Evolutionary conservation across 2,329 filamentous ascomycete genomes (phyloP).

Genomic region (Cladosporium halotolerans): DNA sequence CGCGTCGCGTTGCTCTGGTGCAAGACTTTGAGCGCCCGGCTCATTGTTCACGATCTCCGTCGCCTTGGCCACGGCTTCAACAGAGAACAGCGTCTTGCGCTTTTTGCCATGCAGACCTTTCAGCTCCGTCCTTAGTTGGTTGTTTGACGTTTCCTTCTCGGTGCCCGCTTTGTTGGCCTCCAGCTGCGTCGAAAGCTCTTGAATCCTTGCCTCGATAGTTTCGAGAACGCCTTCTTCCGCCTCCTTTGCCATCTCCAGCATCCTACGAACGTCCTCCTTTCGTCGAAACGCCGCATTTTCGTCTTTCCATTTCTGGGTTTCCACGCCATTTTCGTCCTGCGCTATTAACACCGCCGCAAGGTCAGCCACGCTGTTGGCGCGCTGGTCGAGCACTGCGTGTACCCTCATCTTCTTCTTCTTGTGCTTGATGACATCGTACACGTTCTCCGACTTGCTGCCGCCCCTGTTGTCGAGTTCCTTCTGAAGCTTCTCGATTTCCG

Average conservation of each 20-base stretch:
- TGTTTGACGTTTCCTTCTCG: conserved; percentile 7
- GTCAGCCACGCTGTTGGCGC: conserved; percentile 57
- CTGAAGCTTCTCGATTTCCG: conserved; percentile 37
- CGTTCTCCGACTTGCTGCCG: conserved; percentile 27
- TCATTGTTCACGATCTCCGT: background rate
- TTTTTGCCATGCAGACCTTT: conserved; percentile 1
- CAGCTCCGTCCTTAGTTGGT: conserved; percentile 9
- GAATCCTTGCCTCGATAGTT: conserved; percentile 15
- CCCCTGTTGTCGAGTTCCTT: conserved; percentile 30
- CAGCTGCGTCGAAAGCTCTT: conserved; percentile 8
- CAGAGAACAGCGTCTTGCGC: conserved; percentile 18
- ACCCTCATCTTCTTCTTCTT: conserved; percentile 44
- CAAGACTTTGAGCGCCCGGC: background rate
- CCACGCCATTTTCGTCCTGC: conserved; percentile 36
- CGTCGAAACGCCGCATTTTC: conserved; percentile 8
- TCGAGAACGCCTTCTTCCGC: conserved; percentile 15
- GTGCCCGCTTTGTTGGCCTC: conserved; percentile 7
- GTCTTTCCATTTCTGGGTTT: conserved; percentile 21
- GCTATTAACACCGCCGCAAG: conserved; percentile 50
- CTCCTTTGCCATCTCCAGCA: conserved; percentile 16
- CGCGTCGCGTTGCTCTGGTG: background rate
- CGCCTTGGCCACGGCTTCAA: conserved; percentile 14
- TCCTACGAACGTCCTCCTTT: conserved; percentile 16
- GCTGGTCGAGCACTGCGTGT: conserved; percentile 57
- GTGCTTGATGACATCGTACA: conserved; percentile 27